A percentile compares a stretch with the other conserved stretches of the same genome.
Conservation (phyloP, 1,139 yeast species). For the Sporopachydermia cereana region DNA sequence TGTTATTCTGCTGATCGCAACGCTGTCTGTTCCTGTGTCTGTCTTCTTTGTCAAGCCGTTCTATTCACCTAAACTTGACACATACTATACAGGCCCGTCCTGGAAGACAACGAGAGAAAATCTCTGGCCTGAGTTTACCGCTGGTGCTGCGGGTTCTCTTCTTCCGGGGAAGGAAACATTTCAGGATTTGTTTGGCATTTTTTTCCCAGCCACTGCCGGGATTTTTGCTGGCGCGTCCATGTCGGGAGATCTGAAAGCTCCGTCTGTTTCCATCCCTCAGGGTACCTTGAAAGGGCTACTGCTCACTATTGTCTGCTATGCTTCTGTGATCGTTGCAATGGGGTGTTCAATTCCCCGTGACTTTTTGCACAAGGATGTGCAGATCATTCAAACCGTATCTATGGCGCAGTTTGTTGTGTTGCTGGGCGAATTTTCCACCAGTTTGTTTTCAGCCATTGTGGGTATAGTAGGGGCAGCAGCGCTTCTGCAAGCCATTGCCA, state of each 20-base stretch:
- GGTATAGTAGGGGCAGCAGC: conserved; percentile 94
- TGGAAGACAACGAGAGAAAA: conserved; percentile 56
- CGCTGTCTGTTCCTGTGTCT: conserved; percentile 62
- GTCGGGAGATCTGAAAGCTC: conserved; percentile 88
- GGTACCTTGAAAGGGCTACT: conserved; percentile 80
- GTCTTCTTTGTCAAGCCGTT: conserved; percentile 53
- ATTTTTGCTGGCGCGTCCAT: conserved; percentile 98
- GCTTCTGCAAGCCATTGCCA: conserved; percentile 79
- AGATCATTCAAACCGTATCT: conserved; percentile 73
- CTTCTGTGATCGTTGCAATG: conserved; percentile 65
- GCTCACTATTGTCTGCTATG: conserved; percentile 63
- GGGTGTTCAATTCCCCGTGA: conserved; percentile 74
- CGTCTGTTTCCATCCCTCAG: conserved; percentile 78
- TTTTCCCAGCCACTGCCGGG: conserved; percentile 97
- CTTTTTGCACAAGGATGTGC: conserved; percentile 63
- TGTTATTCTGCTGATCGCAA: conserved; percentile 43
- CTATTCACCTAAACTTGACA: conserved; percentile 33
- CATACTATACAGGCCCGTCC: conserved; percentile 58
- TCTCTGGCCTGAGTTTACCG: conserved; percentile 66
- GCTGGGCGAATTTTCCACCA: conserved; percentile 80
- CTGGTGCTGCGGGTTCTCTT: conserved; percentile 87
- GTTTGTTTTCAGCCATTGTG: conserved; percentile 87
- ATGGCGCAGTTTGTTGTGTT: conserved; percentile 58
- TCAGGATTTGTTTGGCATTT: conserved; percentile 79
- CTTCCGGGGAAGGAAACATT: conserved; percentile 58